phyloP scores from a whole-genome alignment of 1,284 basidiomycete species.

The Sporisorium iseilematis-ciliati region DNA sequence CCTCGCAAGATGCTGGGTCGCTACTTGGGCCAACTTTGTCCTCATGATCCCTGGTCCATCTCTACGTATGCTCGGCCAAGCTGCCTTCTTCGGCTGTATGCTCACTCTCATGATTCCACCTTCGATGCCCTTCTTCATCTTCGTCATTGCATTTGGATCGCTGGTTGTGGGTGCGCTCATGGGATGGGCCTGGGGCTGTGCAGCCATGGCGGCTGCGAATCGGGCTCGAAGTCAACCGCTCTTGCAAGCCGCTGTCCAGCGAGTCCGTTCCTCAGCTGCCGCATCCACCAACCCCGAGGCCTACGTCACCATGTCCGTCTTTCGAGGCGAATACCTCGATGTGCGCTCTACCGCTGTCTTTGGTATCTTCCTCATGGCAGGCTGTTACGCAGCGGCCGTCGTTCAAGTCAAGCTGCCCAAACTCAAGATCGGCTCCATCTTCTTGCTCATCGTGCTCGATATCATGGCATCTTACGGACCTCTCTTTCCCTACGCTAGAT shows the following conservation, averaged over 20 bases:
- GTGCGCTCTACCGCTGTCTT: constrained; percentile 74
- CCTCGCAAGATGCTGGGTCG: constrained; percentile 64
- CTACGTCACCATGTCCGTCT: constrained; percentile 71
- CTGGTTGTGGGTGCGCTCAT: constrained; percentile 76
- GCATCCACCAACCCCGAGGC: constrained; percentile 64
- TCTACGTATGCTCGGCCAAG: constrained; percentile 60
- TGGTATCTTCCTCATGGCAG: constrained; percentile 80
- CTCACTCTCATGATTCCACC: constrained; percentile 66
- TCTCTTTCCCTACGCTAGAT: constrained; percentile 78
- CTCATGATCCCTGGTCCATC: constrained; percentile 61
- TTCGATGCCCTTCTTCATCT: constrained; percentile 58
- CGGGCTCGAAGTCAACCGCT: constrained; percentile 75
- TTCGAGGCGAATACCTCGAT: constrained; percentile 79
- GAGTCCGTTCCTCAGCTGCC: constrained; percentile 69
- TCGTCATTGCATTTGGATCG: constrained; percentile 72
- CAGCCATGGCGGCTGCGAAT: constrained; percentile 78
- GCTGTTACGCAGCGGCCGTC: constrained; percentile 76
- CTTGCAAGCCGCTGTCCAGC: constrained; percentile 73
- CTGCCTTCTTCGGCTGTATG: constrained; percentile 64
- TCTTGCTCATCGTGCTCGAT: constrained; percentile 58
- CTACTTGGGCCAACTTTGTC: constrained; percentile 60
- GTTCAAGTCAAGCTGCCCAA: constrained; percentile 77
- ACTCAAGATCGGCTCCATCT: constrained; percentile 74
- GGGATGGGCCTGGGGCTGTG: constrained; percentile 82
- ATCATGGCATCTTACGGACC: constrained; percentile 71